These are phyloP conservation scores for Colletotrichum sp. DNA, from an alignment of 2,329 filamentous ascomycete genomes.

Conservation along the genomic window DNA sequence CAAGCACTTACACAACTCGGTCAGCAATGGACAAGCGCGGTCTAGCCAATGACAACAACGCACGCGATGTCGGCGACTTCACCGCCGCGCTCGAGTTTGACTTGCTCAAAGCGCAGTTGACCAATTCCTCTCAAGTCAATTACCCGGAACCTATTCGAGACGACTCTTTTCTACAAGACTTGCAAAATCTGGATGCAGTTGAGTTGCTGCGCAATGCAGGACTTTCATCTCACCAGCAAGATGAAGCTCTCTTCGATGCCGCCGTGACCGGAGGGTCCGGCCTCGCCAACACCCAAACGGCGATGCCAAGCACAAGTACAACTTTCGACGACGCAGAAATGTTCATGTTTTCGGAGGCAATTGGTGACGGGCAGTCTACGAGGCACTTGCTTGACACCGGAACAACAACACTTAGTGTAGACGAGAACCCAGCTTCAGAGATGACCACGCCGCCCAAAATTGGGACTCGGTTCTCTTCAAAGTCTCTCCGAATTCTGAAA, in stretches of 20 bases:
- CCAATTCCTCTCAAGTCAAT: neutral
- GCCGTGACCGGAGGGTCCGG: neutral
- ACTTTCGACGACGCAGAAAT: neutral
- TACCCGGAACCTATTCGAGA: neutral
- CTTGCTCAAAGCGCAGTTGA: neutral
- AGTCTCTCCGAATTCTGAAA: constrained; percentile 22
- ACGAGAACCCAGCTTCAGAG: neutral
- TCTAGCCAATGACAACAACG: neutral
- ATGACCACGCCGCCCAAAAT: constrained; percentile 20
- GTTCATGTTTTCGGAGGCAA: neutral
- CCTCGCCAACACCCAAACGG: neutral
- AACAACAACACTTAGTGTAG: neutral
- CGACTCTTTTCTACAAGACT: neutral
- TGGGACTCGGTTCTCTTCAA: constrained; percentile 26
- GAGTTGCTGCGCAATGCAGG: neutral
- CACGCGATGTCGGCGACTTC: neutral
- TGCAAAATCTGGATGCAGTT: neutral
- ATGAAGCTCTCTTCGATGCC: neutral
- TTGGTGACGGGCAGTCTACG: neutral
- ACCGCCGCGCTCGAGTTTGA: neutral
- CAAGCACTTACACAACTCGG: neutral
- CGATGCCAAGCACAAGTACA: neutral
- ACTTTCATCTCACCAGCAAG: neutral
- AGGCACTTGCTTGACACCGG: neutral
- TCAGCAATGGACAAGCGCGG: constrained; percentile 1